These are phyloP conservation scores for Kodamaea sagamina DNA, from an alignment of 805 yeast genomes.

Conservation along the genomic window DNA sequence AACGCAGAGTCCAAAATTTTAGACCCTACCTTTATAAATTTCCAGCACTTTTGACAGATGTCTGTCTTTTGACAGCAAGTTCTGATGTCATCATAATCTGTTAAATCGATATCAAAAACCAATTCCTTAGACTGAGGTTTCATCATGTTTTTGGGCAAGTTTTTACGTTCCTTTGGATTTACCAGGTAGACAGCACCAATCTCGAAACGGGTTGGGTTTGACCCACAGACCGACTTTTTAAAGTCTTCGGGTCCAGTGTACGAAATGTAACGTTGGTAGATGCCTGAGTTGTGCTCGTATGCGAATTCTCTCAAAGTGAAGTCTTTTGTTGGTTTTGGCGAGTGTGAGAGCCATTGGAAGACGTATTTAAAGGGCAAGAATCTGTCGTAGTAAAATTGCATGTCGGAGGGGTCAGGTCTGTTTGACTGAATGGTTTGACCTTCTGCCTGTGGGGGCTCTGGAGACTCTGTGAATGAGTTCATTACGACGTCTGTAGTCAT, in stretches of 20 bases:
- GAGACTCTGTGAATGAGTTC: conserved; percentile 6
- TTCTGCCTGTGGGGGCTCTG: conserved; percentile 1
- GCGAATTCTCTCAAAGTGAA: conserved; percentile 93
- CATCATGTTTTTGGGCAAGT: conserved; percentile 73
- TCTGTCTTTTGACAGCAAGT: conserved; percentile 88
- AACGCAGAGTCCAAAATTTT: conserved; percentile 71
- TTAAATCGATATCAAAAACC: conserved; percentile 95
- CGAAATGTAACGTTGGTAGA: conserved; percentile 87
- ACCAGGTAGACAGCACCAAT: conserved; percentile 89
- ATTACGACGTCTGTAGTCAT: conserved; percentile 7
- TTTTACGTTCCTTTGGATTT: conserved; percentile 83
- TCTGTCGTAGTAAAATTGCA: conserved; percentile 68
- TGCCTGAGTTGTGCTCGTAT: conserved; percentile 82
- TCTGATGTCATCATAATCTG: conserved; percentile 91
- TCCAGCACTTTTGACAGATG: conserved; percentile 92
- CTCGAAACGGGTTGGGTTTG: conserved; percentile 89
- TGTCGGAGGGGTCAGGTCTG: conserved; percentile 40
- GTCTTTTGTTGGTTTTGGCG: conserved; percentile 70
- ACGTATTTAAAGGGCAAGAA: conserved; percentile 75
- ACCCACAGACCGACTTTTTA: conserved; percentile 68
- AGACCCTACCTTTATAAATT: conserved; percentile 82
- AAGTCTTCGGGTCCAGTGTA: conserved; percentile 68
- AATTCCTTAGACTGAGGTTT: conserved; percentile 83
- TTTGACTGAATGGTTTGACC: not conserved
- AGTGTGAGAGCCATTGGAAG: conserved; percentile 89